Base-by-base conservation (phyloP, 257 asterid species). In the Gentiana dahurica region DNA sequence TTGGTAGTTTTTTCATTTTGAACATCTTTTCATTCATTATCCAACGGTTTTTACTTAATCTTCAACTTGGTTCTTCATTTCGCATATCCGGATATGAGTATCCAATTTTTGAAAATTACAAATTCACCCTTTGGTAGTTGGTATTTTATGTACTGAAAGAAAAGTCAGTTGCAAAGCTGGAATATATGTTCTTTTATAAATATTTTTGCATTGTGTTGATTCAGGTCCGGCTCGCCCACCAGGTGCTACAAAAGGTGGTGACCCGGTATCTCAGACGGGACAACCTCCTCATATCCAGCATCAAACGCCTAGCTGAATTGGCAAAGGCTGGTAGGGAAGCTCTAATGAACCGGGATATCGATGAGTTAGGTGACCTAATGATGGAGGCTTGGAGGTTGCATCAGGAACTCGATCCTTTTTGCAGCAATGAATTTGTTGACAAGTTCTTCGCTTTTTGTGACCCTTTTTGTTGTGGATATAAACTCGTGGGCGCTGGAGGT, bases 401-500 rank as follows among this genome's bases (percentile, higher is more conserved):
- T 73, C 95, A 92, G 64, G 98, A 92, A 78, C 97, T 88, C 8
- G 97, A 88, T 79, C 98, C 97, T 34, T 77, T 60, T 71, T 92
- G 95, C 88, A 92, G 98, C 81, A 92, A 83, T 13, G 91, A 76
- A 71, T 77, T 75, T 48, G 94, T 92, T 1, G 98, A 92, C 78
- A 71, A 66, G 60, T 88, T 88, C 11, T 92, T 92, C 48, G 77
- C 85, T 4, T 75, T 83, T 60, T 77, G 76, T 33, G 83, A 81
- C 67, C 77, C 66, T 9, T 78, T 78, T 56, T 88, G 95, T 73
- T 51, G 66, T 47, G 98, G 98, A 12, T 88, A 82, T 83, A 92
- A 91, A 73, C 98, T 91, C 51, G 89, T 88, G 15, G 98, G 98
- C 41, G 97, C 98, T 55, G 98, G 98, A 65, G 95, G 98, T 58